A percentile compares a stretch with the other conserved stretches of the same genome.
These are phyloP conservation scores for Phialophora verrucosa DNA, from an alignment of 2,329 filamentous ascomycete genomes.

Conservation along the genomic window DNA sequence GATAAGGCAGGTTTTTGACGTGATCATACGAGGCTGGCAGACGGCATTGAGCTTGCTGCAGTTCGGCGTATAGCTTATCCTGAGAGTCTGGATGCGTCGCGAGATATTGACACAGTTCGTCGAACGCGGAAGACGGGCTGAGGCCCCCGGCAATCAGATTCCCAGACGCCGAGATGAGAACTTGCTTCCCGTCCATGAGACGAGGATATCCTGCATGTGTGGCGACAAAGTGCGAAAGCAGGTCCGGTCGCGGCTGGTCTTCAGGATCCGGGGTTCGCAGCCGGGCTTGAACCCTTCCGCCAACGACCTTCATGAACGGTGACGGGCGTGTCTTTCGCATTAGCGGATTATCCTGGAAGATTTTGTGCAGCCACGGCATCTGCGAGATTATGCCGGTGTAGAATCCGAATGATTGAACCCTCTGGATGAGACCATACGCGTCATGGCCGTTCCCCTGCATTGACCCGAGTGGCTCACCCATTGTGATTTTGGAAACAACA, in stretches of 20 bases:
- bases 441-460: constrained; percentile 31
- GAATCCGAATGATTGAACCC: constrained; percentile 8
- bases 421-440: constrained; percentile 17
- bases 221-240: constrained; percentile 22
- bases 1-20: constrained; percentile 12
- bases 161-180: constrained; percentile 16
- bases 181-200: constrained; percentile 18
- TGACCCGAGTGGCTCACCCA: constrained; percentile 44
- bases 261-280: constrained; percentile 19
- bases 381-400: constrained; percentile 23
- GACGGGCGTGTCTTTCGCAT: constrained; percentile 22
- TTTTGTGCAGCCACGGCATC: constrained; percentile 26
- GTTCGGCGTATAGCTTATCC: constrained; percentile 17
- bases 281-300: constrained; percentile 9
- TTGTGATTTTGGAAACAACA: constrained; percentile 43
- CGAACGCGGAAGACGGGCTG: constrained; percentile 14
- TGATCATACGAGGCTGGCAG: constrained; percentile 13
- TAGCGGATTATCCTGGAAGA: constrained; percentile 23
- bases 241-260: constrained; percentile 15
- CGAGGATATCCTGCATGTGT: constrained; percentile 12
- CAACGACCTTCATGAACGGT: constrained; percentile 16
- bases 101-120: constrained; percentile 18
- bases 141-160: constrained; percentile 25
- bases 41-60: constrained; percentile 5
- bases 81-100: constrained; percentile 14